Base-by-base conservation (phyloP, 202 grass and related monocot species). In the Dendrocalamus latiflorus region DNA sequence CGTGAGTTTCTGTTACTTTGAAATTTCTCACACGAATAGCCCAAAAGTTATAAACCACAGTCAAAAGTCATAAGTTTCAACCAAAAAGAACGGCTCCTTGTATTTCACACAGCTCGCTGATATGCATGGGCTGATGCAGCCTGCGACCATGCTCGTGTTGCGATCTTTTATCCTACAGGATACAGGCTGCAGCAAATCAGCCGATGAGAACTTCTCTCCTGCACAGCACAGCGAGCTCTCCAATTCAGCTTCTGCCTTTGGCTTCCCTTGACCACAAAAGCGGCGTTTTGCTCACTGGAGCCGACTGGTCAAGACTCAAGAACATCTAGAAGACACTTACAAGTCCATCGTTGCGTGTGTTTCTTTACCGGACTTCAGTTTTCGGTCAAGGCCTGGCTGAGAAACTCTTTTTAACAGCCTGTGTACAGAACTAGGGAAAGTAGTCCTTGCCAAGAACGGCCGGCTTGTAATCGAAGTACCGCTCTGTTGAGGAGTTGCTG, bases 311-410 rank as follows among this genome's bases (percentile, higher is more conserved):
- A 73, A 36, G 3, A 59, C 6, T 66, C 81, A 22, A 34, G 3
- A 16, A n/a, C n/a, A 12, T 74, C 76, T 67, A 79, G 83, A 86
- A 80, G 17, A 47, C 34, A 26, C 42, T 63, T 73, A 10, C 79
- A 63, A 15, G 78, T 59, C 21, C 56, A 14, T 26, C 22, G 5
- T 26, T 6, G 21, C 10, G 10, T 59, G 54, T n/a, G 4, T 13
- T 25, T 25, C 7, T 56, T 9, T 10, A 22, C 53, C 53, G 18
- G 11, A 69, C 39, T 69, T 70, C 22, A 2, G 21, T 9, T 48
- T 70, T 30, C 68, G 17, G 42, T 49, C 68, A 49, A 71, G 22
- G 68, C 8, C 68, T 71, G 22, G 11, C 24, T 6, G 56, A 26
- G 22, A 36, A 6, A 5, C 6, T 6, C 0, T 36, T 36, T 36